Conservation (phyloP, 768 basidiomycete genomes). For the Pholiota conissans region DNA sequence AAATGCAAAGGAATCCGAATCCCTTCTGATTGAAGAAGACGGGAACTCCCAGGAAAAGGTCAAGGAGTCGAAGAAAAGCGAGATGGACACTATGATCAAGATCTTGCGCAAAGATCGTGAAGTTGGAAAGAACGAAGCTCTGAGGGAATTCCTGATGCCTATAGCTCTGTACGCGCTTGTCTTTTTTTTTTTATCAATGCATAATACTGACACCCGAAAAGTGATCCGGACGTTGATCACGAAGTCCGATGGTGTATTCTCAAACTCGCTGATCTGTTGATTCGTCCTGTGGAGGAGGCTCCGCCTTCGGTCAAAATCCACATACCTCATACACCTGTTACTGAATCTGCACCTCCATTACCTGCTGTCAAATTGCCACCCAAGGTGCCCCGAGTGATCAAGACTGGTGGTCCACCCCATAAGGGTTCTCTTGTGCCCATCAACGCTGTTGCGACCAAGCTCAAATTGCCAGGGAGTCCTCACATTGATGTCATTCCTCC, state of each 20-base stretch:
- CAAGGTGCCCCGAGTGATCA: conserved; percentile 41
- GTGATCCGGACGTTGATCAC: conserved; percentile 75
- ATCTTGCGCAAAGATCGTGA: conserved; percentile 85
- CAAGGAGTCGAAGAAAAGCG: conserved; percentile 79
- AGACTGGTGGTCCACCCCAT: conserved; percentile 36
- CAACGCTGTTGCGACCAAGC: conserved; percentile 48
- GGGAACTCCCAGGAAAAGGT: conserved; percentile 68
- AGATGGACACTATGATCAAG: conserved; percentile 84
- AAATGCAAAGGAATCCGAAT: conserved; percentile 68
- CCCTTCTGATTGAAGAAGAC: conserved; percentile 85
- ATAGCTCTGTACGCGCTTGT: conserved; percentile 63
- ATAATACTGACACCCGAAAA: conserved; percentile 30
- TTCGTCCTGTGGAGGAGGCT: conserved; percentile 80
- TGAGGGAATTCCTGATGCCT: conserved; percentile 81
- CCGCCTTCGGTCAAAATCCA: conserved; percentile 87
- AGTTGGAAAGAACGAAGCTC: conserved; percentile 74
- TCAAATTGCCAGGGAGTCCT: conserved; percentile 52
- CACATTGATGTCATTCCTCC: conserved; percentile 24
- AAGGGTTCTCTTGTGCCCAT: conserved; percentile 41
- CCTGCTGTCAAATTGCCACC: conserved; percentile 50
- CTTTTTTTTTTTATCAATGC: conserved; percentile 22
- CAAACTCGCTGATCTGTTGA: conserved; percentile 87
- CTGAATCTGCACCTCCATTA: conserved; percentile 57
- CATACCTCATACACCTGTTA: conserved; percentile 69
- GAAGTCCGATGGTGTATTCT: conserved; percentile 91